Base-by-base conservation (phyloP, 176 grass and related monocot species). In the Juncus inflexus region DNA sequence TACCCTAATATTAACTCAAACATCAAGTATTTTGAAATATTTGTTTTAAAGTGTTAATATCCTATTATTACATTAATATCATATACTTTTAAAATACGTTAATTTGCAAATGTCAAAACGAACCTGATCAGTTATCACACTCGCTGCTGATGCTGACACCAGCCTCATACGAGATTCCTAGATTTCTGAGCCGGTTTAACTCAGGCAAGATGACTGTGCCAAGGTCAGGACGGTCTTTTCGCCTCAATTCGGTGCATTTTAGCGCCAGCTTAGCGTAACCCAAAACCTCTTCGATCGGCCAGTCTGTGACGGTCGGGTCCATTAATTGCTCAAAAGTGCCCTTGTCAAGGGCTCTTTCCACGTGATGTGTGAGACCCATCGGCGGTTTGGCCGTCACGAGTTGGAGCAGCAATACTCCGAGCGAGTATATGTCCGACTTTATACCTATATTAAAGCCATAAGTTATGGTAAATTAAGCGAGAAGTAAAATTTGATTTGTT, bases 341-440 rank as follows among this genome's bases (percentile, higher is more conserved):
- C 5, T 62, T 60, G 54, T 92, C 87, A 76, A 97, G 70, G 58
- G 94, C 77, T 65, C 79, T 90, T 76, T 91, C 87, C 10, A 85
- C 87, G 58, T 89, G 92, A 79, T 91, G 92, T 3, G 87, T 81
- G 38, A 97, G 77, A 28, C 94, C 88, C 94, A 97, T 97, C 35
- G 94, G 83, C 37, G 79, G 77, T 13, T 81, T 70, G 12, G 88
- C 94, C 0, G 88, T 97, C 39, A 92, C 7, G 43, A 97, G 55
- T 76, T 97, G 94, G 65, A 97, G 94, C 7, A 97, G 94, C 64
- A 97, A 50, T 53, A 97, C 83, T 45, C 94, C 88, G 12, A 97
- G 78, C 36, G 94, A 97, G 77, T 97, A 97, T 55, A 97, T 82
- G 83, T 97, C 94, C 0, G 85, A 97, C 67, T 97, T 97, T 62